Percentiles rank a stretch among this genome's conserved stretches.
These are phyloP conservation scores for Tolypocladium album DNA, from an alignment of 2,329 filamentous ascomycete species.

Conservation along the genomic window DNA sequence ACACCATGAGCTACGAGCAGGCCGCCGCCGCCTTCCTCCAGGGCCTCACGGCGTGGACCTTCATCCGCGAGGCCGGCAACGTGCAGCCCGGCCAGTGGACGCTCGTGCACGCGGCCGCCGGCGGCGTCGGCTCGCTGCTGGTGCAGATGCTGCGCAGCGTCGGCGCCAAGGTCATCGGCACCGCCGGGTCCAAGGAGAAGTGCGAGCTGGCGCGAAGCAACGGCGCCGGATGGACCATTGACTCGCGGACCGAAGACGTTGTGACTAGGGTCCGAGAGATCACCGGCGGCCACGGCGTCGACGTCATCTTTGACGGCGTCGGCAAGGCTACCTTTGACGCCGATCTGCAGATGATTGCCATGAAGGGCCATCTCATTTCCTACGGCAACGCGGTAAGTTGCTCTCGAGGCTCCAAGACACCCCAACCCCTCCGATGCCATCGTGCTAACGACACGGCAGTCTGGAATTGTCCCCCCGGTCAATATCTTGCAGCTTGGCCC, in stretches of 20 bases:
- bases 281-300: conserved; percentile 61
- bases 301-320: conserved; percentile 77
- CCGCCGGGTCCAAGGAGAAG: conserved; percentile 65
- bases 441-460: conserved; percentile 21
- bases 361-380: conserved; percentile 67
- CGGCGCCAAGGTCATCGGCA: conserved; percentile 71
- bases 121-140: conserved; percentile 67
- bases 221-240: conserved; percentile 63
- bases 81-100: conserved; percentile 72
- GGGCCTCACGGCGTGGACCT: conserved; percentile 70
- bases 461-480: conserved; percentile 65
- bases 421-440: not conserved
- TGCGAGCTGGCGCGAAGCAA: conserved; percentile 55
- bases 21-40: conserved; percentile 66
- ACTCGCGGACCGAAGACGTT: conserved; percentile 49
- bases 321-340: conserved; percentile 77
- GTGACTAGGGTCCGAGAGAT: conserved; percentile 52
- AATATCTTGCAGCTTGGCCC: conserved; percentile 42
- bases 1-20: conserved; percentile 45
- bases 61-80: conserved; percentile 66
- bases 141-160: conserved; percentile 62
- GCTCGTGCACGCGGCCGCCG: conserved; percentile 76
- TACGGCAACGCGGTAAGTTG: conserved; percentile 67
- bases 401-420: no score
- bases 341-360: conserved; percentile 60